phyloP scores from a whole-genome alignment of 2,329 filamentous ascomycete species.

The Xylariaceae sp. region DNA sequence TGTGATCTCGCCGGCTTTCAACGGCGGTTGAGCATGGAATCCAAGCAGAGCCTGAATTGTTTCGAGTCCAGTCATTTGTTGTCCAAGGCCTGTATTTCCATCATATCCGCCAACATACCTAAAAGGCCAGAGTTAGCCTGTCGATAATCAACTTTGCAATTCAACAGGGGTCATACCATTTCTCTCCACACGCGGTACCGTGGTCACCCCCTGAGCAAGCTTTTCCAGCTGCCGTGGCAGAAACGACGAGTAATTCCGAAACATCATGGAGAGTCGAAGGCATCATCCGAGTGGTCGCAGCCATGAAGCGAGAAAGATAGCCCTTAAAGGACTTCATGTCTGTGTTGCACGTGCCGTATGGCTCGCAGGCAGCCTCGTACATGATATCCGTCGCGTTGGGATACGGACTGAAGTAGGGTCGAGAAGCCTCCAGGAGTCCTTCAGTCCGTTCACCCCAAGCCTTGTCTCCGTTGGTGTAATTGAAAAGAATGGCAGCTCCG shows the following conservation, averaged over 20 bases:
- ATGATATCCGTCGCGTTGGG: constrained; percentile 54
- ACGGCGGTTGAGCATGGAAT: constrained; percentile 39
- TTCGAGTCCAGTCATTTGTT: constrained; percentile 62
- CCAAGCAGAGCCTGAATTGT: constrained; percentile 55
- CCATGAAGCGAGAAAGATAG: constrained; percentile 61
- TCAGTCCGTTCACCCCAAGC: constrained; percentile 51
- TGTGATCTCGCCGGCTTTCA: constrained; percentile 45
- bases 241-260: constrained; percentile 43
- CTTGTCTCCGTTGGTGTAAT: constrained; percentile 47
- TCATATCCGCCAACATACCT: constrained; percentile 49
- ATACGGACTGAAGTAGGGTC: constrained; percentile 46
- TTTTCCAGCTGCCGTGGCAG: constrained; percentile 50
- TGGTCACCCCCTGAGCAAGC: constrained; percentile 52
- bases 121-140: neutral
- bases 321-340: constrained; percentile 67
- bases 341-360: constrained; percentile 48
- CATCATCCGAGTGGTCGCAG: constrained; percentile 51
- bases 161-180: constrained; percentile 43
- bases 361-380: constrained; percentile 63
- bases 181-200: constrained; percentile 53
- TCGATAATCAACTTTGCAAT: neutral
- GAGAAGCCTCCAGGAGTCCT: constrained; percentile 47
- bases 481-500: constrained; percentile 59
- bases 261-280: constrained; percentile 48
- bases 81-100: constrained; percentile 50